Conservation (phyloP, 148 eudicot genomes). For the Agrostemma githago region DNA sequence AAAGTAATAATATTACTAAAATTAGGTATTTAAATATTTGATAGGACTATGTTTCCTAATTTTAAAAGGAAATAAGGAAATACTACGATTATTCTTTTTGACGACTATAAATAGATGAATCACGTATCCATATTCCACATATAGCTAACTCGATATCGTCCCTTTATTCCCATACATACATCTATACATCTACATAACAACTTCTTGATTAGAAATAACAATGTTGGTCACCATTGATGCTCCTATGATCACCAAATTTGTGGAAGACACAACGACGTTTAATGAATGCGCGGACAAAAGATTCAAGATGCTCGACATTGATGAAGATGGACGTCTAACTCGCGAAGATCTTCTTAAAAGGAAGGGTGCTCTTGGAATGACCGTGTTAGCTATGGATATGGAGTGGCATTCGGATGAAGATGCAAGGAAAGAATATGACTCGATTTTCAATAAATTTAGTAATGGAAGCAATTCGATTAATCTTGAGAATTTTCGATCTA, state of each 20-base stretch:
- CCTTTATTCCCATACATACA: no score
- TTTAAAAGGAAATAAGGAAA: background rate
- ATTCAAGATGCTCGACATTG: constrained; percentile 33
- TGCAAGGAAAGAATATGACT: constrained; percentile 26
- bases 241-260: constrained; percentile 33
- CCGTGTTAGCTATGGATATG: constrained; percentile 26
- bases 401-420: constrained; percentile 28
- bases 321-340: constrained; percentile 41
- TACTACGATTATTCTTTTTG: background rate
- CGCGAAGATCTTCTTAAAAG: constrained; percentile 26
- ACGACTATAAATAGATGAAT: no score
- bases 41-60: background rate
- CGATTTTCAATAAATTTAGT: constrained; percentile 36
- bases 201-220: background rate
- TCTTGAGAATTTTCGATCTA: background rate
- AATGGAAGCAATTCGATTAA: constrained; percentile 26
- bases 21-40: no score
- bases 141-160: no score
- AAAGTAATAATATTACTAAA: no score
- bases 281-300: constrained; percentile 34
- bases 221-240: constrained; percentile 39
- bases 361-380: background rate
- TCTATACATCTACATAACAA: no score
- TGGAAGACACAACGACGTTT: constrained; percentile 31
- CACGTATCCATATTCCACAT: no score